phyloP scores from a whole-genome alignment of 345 rosid genomes.

The Populus alba region DNA sequence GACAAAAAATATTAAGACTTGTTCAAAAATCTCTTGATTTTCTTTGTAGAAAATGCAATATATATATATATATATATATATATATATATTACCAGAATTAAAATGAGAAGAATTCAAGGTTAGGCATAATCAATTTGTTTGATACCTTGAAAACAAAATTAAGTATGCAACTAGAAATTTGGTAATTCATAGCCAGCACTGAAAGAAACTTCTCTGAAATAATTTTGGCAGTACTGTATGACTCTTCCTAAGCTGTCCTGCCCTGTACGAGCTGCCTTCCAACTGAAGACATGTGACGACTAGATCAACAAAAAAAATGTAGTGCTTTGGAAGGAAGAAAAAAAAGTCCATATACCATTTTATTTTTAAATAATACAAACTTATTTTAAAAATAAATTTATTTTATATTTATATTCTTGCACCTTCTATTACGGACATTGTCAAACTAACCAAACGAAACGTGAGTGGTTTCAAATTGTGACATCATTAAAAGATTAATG shows the following conservation, averaged over 20 bases:
- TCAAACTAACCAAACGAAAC: no score
- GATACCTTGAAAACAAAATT: neutral
- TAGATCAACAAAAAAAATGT: no score
- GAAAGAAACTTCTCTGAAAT: neutral
- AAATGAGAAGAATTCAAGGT: neutral
- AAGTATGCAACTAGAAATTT: neutral
- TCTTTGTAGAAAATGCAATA: neutral
- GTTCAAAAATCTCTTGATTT: neutral
- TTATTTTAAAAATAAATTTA: no score
- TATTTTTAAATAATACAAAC: no score
- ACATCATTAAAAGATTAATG: conserved; percentile 5
- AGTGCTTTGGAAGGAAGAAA: no score
- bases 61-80: neutral
- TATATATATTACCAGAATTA: neutral
- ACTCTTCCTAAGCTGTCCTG: neutral
- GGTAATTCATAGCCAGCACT: neutral
- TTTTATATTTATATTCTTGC: no score
- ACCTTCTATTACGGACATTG: no score
- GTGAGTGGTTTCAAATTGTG: neutral
- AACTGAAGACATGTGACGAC: neutral
- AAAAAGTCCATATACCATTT: no score
- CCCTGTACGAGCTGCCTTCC: neutral
- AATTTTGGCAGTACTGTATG: neutral
- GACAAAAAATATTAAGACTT: no score
- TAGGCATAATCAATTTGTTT: neutral